Conservation (phyloP, 305 asterid genomes). For the Andrographis paniculata region DNA sequence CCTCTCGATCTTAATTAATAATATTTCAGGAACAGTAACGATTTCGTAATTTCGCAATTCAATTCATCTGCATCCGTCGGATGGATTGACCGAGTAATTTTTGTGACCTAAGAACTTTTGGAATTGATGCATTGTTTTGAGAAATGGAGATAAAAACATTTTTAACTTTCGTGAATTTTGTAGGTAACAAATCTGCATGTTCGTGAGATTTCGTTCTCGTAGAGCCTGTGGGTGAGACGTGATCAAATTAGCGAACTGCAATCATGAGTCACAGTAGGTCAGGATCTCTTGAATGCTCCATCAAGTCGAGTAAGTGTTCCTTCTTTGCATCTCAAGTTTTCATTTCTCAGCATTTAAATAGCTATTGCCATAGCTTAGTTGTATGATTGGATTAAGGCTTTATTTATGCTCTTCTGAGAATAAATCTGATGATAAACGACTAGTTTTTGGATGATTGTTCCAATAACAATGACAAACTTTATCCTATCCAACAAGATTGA, state of each 20-base stretch:
- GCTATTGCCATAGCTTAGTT: no score
- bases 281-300: slow-evolving; percentile 41
- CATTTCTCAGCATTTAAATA: no score
- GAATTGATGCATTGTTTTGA: no score
- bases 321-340: neutral
- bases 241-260: slow-evolving; percentile 30
- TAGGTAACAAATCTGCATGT: slow-evolving; percentile 5
- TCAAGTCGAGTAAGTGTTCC: slow-evolving; percentile 49
- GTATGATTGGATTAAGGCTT: no score
- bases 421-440: no score
- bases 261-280: slow-evolving; percentile 46
- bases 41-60: neutral
- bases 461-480: no score
- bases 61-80: neutral
- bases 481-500: no score
- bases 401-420: no score
- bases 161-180: neutral
- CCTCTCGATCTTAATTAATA: neutral
- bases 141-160: neutral
- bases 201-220: slow-evolving; percentile 1
- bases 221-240: slow-evolving; percentile 15
- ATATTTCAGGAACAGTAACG: no score
- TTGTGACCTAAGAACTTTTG: no score
- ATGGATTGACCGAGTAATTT: neutral
- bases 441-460: no score